These are phyloP conservation scores for Apostasia shenzhenica DNA, from an alignment of 106 monocot species.

Conservation along the genomic window DNA sequence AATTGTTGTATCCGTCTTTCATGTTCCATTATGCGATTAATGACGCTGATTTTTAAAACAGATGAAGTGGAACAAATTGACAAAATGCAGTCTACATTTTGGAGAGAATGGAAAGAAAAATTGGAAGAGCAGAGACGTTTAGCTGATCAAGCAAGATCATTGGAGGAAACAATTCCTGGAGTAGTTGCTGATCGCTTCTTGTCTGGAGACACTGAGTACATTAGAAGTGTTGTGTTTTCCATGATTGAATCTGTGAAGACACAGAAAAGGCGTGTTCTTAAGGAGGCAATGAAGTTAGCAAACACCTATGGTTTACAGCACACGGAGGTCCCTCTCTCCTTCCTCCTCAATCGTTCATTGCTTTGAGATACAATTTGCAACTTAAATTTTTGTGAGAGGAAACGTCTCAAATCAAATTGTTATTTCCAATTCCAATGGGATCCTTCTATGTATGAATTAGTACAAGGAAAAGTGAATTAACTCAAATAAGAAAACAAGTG, in stretches of 20 bases:
- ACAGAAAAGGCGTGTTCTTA: slow-evolving; percentile 72
- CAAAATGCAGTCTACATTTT: slow-evolving; percentile 57
- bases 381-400: too few relatives aligned
- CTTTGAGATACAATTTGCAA: too few relatives aligned
- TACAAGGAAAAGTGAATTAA: too few relatives aligned
- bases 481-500: too few relatives aligned
- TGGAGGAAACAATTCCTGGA: slow-evolving; percentile 69
- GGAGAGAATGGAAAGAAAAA: slow-evolving; percentile 84
- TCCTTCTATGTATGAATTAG: too few relatives aligned
- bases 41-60: slow-evolving; percentile 7
- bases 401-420: too few relatives aligned
- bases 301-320: slow-evolving; percentile 69
- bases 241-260: slow-evolving; percentile 76
- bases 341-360: not conserved
- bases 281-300: slow-evolving; percentile 65
- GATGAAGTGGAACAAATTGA: slow-evolving; percentile 57
- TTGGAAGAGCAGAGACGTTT: slow-evolving; percentile 76
- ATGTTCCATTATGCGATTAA: too few relatives aligned
- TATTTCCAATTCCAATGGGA: too few relatives aligned
- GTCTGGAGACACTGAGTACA: slow-evolving; percentile 69
- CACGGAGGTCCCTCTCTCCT: slow-evolving; percentile 52
- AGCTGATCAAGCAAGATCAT: slow-evolving; percentile 51
- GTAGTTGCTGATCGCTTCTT: slow-evolving; percentile 67
- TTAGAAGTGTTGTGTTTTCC: slow-evolving; percentile 46
- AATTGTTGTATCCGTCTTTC: too few relatives aligned